phyloP scores from a whole-genome alignment of 345 rosid species.

The Aquilaria sinensis region DNA sequence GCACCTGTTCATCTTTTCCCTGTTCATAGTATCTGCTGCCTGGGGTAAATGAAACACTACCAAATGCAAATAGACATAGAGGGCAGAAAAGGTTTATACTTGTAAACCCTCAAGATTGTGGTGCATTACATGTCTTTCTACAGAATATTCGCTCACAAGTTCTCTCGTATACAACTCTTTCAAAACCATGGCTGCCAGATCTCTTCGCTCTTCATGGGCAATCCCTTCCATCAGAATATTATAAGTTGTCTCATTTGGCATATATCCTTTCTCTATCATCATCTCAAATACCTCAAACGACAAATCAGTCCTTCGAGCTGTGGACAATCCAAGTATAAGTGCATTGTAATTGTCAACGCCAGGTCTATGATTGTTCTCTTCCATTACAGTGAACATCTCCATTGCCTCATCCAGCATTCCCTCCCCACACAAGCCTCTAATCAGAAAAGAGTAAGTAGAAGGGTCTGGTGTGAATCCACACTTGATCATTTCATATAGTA shows the following conservation, averaged over 20 bases:
- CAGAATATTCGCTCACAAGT: constrained; percentile 46
- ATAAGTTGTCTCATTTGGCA: constrained; percentile 74
- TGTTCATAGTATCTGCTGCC: no score
- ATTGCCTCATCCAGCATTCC: constrained; percentile 64
- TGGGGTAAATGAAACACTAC: no score
- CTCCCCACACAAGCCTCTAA: constrained; percentile 72
- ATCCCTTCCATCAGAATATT: constrained; percentile 69
- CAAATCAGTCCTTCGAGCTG: constrained; percentile 49
- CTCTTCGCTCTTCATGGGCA: constrained; percentile 52
- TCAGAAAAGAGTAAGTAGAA: constrained; percentile 59
- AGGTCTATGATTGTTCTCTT: constrained; percentile 43
- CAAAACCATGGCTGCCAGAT: constrained; percentile 55
- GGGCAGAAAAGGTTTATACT: background rate
- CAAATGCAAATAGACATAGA: no score
- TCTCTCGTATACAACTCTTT: constrained; percentile 42
- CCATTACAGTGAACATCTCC: constrained; percentile 54
- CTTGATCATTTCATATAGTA: constrained; percentile 64
- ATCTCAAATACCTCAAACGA: constrained; percentile 54
- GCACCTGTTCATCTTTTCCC: no score
- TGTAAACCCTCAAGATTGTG: constrained; percentile 40
- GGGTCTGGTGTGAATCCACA: constrained; percentile 63
- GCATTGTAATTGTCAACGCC: constrained; percentile 71
- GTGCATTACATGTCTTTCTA: constrained; percentile 74
- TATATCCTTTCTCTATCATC: constrained; percentile 58
- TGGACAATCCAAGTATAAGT: constrained; percentile 64